phyloP scores from a whole-genome alignment of 192 early-diverging fungal species.

The Rhizoclosmatium sp. region DNA sequence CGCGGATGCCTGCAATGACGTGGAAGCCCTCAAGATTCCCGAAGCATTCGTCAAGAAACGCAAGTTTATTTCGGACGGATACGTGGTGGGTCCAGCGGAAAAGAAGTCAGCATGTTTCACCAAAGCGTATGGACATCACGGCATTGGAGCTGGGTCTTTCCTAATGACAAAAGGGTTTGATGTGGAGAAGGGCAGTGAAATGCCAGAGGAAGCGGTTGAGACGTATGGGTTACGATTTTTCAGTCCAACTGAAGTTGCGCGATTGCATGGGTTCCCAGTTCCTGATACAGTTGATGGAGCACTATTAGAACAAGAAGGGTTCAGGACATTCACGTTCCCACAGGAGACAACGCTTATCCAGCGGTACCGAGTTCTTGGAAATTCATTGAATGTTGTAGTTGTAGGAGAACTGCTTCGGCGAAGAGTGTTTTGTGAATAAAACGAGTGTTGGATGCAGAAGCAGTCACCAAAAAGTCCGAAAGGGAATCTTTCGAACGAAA shows the following conservation, averaged over 20 bases:
- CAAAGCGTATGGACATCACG: slow-evolving; percentile 82
- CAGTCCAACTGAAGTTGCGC: slow-evolving; percentile 80
- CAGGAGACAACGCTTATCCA: slow-evolving; percentile 71
- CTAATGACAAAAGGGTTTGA: slow-evolving; percentile 77
- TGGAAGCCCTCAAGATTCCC: slow-evolving; percentile 38
- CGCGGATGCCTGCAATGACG: slow-evolving; percentile 30
- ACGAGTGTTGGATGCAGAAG: background rate
- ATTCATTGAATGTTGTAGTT: slow-evolving; percentile 87
- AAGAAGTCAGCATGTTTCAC: slow-evolving; percentile 56
- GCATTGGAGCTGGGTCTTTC: slow-evolving; percentile 80
- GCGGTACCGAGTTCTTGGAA: slow-evolving; percentile 86
- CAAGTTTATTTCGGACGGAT: slow-evolving; percentile 43
- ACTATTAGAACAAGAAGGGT: slow-evolving; percentile 60
- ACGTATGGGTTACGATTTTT: slow-evolving; percentile 76
- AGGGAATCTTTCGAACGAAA: too few relatives aligned
- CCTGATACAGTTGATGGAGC: slow-evolving; percentile 70
- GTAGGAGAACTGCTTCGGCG: slow-evolving; percentile 75
- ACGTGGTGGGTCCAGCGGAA: slow-evolving; percentile 40
- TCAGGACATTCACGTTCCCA: slow-evolving; percentile 64
- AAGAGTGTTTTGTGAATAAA: slow-evolving; percentile 22
- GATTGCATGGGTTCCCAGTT: slow-evolving; percentile 86
- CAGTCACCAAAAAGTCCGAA: too few relatives aligned
- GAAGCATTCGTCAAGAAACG: slow-evolving; percentile 26
- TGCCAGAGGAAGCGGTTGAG: slow-evolving; percentile 58
- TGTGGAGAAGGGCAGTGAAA: slow-evolving; percentile 67